A percentile compares a stretch with the other conserved stretches of the same genome.
These are phyloP conservation scores for Oenanthe javanica DNA, from an alignment of 140 eudicot species.

Conservation along the genomic window DNA sequence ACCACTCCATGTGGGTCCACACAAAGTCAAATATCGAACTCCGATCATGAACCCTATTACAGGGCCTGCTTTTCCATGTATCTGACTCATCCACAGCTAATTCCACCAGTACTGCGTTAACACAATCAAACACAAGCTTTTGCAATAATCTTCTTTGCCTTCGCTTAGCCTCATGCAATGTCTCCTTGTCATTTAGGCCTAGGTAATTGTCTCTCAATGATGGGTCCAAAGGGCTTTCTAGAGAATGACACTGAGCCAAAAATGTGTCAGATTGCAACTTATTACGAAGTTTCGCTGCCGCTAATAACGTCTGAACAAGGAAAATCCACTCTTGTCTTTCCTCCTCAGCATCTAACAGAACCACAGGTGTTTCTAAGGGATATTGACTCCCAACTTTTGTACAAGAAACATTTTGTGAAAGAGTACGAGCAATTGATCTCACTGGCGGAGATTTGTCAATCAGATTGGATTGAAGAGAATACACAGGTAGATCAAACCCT, in stretches of 20 bases:
- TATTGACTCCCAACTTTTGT: slow-evolving; percentile 44
- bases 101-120: slow-evolving; percentile 55
- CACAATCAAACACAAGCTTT: slow-evolving; percentile 79
- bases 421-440: slow-evolving; percentile 91
- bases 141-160: slow-evolving; percentile 43
- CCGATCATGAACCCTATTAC: slow-evolving; percentile 11
- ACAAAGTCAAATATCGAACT: slow-evolving; percentile 35
- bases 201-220: slow-evolving; percentile 57
- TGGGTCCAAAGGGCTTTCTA: slow-evolving; percentile 87
- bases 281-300: slow-evolving; percentile 46
- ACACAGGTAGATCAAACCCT: slow-evolving; percentile 37
- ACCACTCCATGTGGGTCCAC: slow-evolving; percentile 66
- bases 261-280: slow-evolving; percentile 29
- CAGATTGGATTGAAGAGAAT: slow-evolving; percentile 41
- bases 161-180: slow-evolving; percentile 37
- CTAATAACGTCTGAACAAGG: slow-evolving; percentile 50
- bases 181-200: slow-evolving; percentile 40
- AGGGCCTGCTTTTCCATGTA: slow-evolving; percentile 23
- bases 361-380: slow-evolving; percentile 31
- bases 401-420: slow-evolving; percentile 69
- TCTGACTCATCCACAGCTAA: slow-evolving; percentile 38
- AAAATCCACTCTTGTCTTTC: slow-evolving; percentile 54
- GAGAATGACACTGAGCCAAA: slow-evolving; percentile 63
- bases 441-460: slow-evolving; percentile 94
- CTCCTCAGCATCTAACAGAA: slow-evolving; percentile 40